Evolutionary conservation across 768 basidiomycete species (phyloP), one percentile per base, ranked within the genome.

Genomic region (Sporobolomyces roseus): DNA sequence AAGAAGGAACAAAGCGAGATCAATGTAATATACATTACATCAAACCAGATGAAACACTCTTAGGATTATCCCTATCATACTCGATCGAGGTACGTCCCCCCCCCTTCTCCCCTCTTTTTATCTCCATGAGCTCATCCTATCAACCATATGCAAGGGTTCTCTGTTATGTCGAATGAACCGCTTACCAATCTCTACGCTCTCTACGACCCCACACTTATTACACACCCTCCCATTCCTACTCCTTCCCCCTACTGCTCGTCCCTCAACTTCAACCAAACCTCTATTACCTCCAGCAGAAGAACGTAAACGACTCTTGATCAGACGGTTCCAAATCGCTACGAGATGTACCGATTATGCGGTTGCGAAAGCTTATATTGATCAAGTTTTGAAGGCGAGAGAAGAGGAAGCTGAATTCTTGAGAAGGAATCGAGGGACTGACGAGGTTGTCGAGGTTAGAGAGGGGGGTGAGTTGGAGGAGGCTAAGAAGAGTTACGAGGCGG

Each of bases 141-240:
- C 23, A 41, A 9, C 9, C 45, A 23, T 41, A 8, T 36, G 21
- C 5, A 21, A 73, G 67, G 71, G 71, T 3, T 49, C 50, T 33
- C 27, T 63, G 3, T 51, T 69, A 2, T 73, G 67, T 54, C n/a
- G 36, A n/a, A 38, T 63, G 21, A 73, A 73, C 56, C 56, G 58
- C 21, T 54, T 73, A 2, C 71, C 71, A 0, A 33, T 55, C 19
- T 69, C 67, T 10, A 73, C 71, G 8, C 71, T 73, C 36, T 66
- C 71, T 9, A 73, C 71, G 2, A 73, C 71, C 0, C 71, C 71
- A 1, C 67, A 68, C 33, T 61, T 73, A n/a, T 35, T 73, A 3
- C 71, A 73, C 61, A 66, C 71, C 1, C 60, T 61, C 25, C 67
- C 63, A 33, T 73, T 73, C 61, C 45, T 73, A 54, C 56, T 73